Conservation (phyloP, 768 basidiomycete genomes). For the Russula griseocarnosa region DNA sequence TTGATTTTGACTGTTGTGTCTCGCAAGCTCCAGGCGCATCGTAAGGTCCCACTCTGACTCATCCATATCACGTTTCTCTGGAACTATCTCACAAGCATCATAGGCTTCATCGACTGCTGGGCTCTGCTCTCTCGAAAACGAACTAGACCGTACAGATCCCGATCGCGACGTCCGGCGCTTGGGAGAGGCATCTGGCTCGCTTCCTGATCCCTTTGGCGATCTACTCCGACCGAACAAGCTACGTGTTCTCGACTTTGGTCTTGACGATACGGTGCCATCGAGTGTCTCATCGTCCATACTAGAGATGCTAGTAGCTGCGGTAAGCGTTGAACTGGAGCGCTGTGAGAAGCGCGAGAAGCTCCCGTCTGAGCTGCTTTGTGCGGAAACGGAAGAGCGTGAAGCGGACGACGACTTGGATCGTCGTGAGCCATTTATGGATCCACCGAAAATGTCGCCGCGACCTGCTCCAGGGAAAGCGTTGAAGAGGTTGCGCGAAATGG, state of each 20-base stretch:
- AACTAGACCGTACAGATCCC: slow-evolving; percentile 36
- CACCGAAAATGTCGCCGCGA: slow-evolving; percentile 73
- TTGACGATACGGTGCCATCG: slow-evolving; percentile 41
- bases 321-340: slow-evolving; percentile 62
- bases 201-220: slow-evolving; percentile 41
- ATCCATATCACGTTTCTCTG: slow-evolving; percentile 45
- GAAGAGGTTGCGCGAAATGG: slow-evolving; percentile 86
- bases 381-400: slow-evolving; percentile 70
- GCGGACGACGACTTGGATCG: slow-evolving; percentile 63
- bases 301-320: slow-evolving; percentile 58
- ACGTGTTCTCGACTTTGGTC: slow-evolving; percentile 39
- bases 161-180: slow-evolving; percentile 22
- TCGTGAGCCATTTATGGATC: slow-evolving; percentile 62
- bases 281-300: slow-evolving; percentile 60
- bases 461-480: slow-evolving; percentile 61
- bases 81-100: slow-evolving; percentile 35
- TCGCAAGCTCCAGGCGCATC: slow-evolving; percentile 73
- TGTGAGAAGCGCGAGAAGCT: slow-evolving; percentile 69
- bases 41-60: slow-evolving; percentile 74
- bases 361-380: slow-evolving; percentile 65
- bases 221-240: slow-evolving; percentile 43
- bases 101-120: slow-evolving; percentile 45
- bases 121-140: slow-evolving; percentile 44
- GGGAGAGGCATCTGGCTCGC: slow-evolving; percentile 32
- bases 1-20: slow-evolving; percentile 80